phyloP scores from a whole-genome alignment of 495 filamentous ascomycete species.

The Hypoxylon intermedium region DNA sequence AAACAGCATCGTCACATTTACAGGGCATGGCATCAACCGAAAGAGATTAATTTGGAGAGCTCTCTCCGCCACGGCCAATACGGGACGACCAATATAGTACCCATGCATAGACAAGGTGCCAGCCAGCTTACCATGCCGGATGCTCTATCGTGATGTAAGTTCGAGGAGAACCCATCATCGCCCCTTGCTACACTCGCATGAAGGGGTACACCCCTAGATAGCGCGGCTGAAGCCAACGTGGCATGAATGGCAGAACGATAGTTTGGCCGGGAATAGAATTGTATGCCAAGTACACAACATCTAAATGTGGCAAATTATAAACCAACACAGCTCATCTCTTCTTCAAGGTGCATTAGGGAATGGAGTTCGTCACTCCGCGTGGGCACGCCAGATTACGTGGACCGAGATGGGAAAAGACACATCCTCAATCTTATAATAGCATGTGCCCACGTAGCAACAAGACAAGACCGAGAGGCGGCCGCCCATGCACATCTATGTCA shows the following conservation, averaged over 20 bases:
- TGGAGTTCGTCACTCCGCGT: conserved; percentile 36
- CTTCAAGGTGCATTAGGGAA: conserved; percentile 20
- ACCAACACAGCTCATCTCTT: background rate
- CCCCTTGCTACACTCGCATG: conserved; percentile 23
- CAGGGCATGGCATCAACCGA: conserved; percentile 30
- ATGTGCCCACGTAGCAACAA: conserved; percentile 27
- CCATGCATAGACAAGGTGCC: conserved; percentile 7
- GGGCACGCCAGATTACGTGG: conserved; percentile 11
- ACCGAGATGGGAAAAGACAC: conserved; percentile 25
- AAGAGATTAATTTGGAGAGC: conserved; percentile 35
- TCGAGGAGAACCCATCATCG: conserved; percentile 12
- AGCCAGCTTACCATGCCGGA: conserved; percentile 10
- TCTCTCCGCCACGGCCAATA: conserved; percentile 30
- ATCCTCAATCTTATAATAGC: conserved; percentile 22
- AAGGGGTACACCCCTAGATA: conserved; percentile 11
- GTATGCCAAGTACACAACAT: conserved; percentile 12
- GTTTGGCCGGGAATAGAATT: conserved; percentile 9
- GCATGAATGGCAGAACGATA: conserved; percentile 18
- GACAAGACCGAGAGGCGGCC: conserved; percentile 17
- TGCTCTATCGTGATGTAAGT: conserved; percentile 29
- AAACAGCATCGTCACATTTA: conserved; percentile 22
- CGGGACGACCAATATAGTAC: conserved; percentile 22
- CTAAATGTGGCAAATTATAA: conserved; percentile 3
- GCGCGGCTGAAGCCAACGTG: conserved; percentile 34
- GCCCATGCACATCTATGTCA: conserved; percentile 23